Percentiles rank a stretch among this genome's conserved stretches.
These are phyloP conservation scores for Macrocybe gigantea DNA, from an alignment of 768 basidiomycete species.

Conservation along the genomic window DNA sequence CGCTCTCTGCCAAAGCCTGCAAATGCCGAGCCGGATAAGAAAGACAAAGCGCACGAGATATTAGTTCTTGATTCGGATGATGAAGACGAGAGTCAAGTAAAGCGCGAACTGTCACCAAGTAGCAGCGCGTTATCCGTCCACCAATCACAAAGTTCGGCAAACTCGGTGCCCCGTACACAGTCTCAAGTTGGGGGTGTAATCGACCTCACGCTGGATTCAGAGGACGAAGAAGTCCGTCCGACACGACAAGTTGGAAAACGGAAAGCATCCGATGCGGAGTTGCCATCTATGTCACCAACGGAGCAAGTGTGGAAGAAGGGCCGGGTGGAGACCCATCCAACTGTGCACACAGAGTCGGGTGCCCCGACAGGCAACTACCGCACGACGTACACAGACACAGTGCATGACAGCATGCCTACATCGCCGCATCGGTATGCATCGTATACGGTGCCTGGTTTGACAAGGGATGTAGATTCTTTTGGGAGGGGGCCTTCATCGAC, in stretches of 20 bases:
- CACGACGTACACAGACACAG: not conserved
- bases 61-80: constrained; percentile 72
- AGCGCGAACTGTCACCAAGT: constrained; percentile 68
- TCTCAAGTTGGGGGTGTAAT: constrained; percentile 51
- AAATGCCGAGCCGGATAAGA: constrained; percentile 30
- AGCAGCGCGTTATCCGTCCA: constrained; percentile 32
- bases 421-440: constrained; percentile 10
- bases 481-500: constrained; percentile 3
- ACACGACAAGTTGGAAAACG: constrained; percentile 45
- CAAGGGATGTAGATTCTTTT: constrained; percentile 4
- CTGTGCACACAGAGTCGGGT: constrained; percentile 5
- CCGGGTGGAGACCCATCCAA: constrained; percentile 23
- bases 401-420: constrained; percentile 7
- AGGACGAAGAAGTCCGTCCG: constrained; percentile 53
- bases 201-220: constrained; percentile 78
- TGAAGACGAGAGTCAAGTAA: constrained; percentile 72
- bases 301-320: constrained; percentile 75
- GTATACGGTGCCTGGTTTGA: constrained; percentile 4
- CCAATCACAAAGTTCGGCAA: constrained; percentile 7
- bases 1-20: constrained; percentile 14
- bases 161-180: constrained; percentile 18
- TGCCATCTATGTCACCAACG: constrained; percentile 39
- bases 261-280: constrained; percentile 48
- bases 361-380: constrained; percentile 8
- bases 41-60: constrained; percentile 50